Base-by-base conservation (phyloP, 495 filamentous ascomycete species). In the Aspergillus sclerotiicarbonarius region DNA sequence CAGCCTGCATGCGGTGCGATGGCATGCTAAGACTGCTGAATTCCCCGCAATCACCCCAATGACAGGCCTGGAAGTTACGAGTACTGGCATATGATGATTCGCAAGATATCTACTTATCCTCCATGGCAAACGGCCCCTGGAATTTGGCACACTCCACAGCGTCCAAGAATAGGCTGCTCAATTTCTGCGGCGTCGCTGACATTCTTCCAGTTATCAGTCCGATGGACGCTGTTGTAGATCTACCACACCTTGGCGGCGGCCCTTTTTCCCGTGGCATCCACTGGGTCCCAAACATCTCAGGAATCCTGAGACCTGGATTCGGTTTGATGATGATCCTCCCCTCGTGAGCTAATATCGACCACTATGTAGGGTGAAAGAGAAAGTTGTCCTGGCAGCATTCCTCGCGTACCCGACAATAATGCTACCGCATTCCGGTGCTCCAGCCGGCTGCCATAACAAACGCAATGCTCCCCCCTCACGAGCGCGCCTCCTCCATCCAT, bases 381-480 rank as follows among this genome's bases (percentile, higher is more conserved):
- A n/a, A n/a, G 35, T 35, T 21, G 29, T 48, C 53, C 49, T 49
- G 51, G 48, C 57, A 64, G 54, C 74, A 77, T 77, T 77, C 74
- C 59, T 67, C 53, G 51, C 62, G 66, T 56, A 25, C 31, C 58
- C 21, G 60, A 43, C 61, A 56, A 60, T 69, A 67, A 73, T 74
- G 71, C 56, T 54, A 47, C 55, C 59, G 65, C 74, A 77, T 77
- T 77, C 74, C 62, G 62, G 50, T 49, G 48, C 53, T 49, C 48
- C 45, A 47, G 63, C 51, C 52, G 65, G 63, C 59, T 47, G 51
- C 62, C 67, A 75, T 71, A 77, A 77, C 74, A 77, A 75, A 67
- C 32, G 51, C 56, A 29, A 33, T 35, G 43, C 25, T 59, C 62
- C 59, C 46, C 33, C 49, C 37, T 35, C 50, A 29, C 16, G 56